Evolutionary conservation across 768 basidiomycete species (phyloP).

Genomic region (Tephrocybe rancida): DNA sequence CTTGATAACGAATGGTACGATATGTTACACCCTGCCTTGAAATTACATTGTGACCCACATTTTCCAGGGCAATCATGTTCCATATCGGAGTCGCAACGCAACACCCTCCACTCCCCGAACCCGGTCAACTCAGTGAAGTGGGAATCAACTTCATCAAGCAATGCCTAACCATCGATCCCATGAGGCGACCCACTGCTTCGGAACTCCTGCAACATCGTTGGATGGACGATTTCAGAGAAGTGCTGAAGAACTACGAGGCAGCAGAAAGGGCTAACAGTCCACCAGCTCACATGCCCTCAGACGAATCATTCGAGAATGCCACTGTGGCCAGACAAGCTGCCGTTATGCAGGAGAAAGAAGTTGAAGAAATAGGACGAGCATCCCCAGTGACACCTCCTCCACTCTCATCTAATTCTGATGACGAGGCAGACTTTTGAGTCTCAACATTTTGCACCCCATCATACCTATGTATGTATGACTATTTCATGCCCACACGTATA

Average conservation of each 20-base stretch:
- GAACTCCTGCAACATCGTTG: constrained; percentile 89
- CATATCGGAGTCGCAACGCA: constrained; percentile 97
- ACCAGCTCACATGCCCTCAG: constrained; percentile 44
- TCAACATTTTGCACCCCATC: neutral
- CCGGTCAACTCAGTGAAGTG: constrained; percentile 81
- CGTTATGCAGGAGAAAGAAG: constrained; percentile 60
- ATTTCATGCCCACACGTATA: no score
- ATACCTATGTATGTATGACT: no score
- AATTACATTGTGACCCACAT: neutral
- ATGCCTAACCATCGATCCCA: constrained; percentile 87
- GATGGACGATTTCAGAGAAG: constrained; percentile 83
- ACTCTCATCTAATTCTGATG: constrained; percentile 23
- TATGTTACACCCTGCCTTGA: neutral
- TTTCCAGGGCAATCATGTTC: constrained; percentile 97
- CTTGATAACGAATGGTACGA: constrained; percentile 96
- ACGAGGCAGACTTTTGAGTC: neutral
- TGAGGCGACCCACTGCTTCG: constrained; percentile 77
- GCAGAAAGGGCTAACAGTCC: constrained; percentile 56
- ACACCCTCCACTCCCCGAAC: constrained; percentile 93
- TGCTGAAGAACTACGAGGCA: constrained; percentile 68
- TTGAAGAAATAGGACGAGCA: constrained; percentile 52
- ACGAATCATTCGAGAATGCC: constrained; percentile 51
- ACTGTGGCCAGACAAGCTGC: constrained; percentile 58
- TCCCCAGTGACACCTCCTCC: constrained; percentile 54
- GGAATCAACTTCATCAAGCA: constrained; percentile 94